These are phyloP conservation scores for Diaporthe batatas DNA, from an alignment of 2,329 filamentous ascomycete genomes.

Conservation along the genomic window DNA sequence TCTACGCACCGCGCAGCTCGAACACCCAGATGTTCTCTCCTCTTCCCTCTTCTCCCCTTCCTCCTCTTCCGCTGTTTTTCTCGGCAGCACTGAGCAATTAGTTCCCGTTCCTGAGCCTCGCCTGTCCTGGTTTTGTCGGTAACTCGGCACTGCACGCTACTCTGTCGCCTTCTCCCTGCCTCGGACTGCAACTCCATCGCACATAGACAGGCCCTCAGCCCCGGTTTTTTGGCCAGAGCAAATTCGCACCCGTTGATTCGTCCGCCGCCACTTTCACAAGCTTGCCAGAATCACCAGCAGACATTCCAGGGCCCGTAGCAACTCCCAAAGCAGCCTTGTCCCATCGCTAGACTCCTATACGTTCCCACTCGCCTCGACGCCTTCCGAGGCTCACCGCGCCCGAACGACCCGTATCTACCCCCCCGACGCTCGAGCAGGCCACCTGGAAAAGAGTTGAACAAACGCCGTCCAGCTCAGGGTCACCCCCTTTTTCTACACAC, in stretches of 20 bases:
- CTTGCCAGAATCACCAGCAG: slow-evolving; percentile 33
- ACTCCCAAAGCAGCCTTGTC: slow-evolving; percentile 31
- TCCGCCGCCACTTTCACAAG: slow-evolving; percentile 30
- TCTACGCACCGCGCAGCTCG: no score
- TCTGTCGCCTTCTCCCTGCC: background rate
- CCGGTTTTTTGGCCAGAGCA: slow-evolving; percentile 12
- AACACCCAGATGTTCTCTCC: background rate
- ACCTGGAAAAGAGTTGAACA: slow-evolving; percentile 17
- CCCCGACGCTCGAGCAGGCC: slow-evolving; percentile 19
- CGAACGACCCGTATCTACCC: slow-evolving; percentile 17
- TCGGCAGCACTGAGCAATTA: background rate
- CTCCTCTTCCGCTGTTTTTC: background rate
- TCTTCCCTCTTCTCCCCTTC: background rate
- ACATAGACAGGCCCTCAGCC: slow-evolving; percentile 17
- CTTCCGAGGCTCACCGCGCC: slow-evolving; percentile 23
- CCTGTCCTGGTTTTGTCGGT: background rate
- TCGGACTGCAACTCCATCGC: background rate
- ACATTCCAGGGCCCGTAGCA: slow-evolving; percentile 6
- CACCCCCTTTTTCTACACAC: slow-evolving; percentile 6
- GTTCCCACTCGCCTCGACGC: slow-evolving; percentile 32
- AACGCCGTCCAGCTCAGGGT: slow-evolving; percentile 1
- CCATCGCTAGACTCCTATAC: slow-evolving; percentile 14
- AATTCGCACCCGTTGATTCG: slow-evolving; percentile 31
- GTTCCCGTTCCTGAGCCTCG: background rate
- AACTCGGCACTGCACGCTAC: slow-evolving; percentile 4